Base-by-base conservation (phyloP, 768 basidiomycete species). In the Tulasnella sp. region DNA sequence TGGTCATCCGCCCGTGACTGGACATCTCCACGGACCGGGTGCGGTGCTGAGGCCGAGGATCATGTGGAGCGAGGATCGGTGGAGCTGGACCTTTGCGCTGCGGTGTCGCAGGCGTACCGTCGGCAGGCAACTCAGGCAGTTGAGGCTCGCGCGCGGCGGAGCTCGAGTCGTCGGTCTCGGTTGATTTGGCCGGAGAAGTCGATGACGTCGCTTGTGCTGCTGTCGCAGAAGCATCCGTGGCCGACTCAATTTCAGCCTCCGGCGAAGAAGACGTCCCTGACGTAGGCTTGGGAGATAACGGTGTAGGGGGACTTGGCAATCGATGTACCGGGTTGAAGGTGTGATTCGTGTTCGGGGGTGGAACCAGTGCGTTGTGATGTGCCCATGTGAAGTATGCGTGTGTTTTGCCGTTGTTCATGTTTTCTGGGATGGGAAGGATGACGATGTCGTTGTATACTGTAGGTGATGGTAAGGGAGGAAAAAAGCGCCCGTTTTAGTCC, bases 331-430 rank as follows among this genome's bases (percentile, higher is more conserved):
- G 75, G 54, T 75, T 48, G 24, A 18, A 46, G 37, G 80, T 80
- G 34, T 46, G 81, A 72, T 82, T 80, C 22, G 81, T 44, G 72
- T 44, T 72, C 20, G 80, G 81, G 14, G 81, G 81, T 31, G 81
- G 81, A 34, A 82, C 81, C 24, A 82, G 50, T 11, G 81, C 81
- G 72, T 82, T 77, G 16, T 31, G 42, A 42, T 81, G 64, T 18
- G 88, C 88, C 88, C 88, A 89, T 1, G 83, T 82, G 83, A 89
- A 88, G 84, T 85, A 89, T 24, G 85, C 86, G 81, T 87, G 86
- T 46, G 88, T 88, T 84, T 88, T 89, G 77, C 88, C 88, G 42
- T 85, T 84, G 83, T 89, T 88, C 88, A 88, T 89, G 83, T 89
- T 88, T 82, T 89, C 88, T 11, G 83, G 81, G 64, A 85, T 85